phyloP scores from a whole-genome alignment of 2,329 filamentous ascomycete species.

The Colletotrichum musae region DNA sequence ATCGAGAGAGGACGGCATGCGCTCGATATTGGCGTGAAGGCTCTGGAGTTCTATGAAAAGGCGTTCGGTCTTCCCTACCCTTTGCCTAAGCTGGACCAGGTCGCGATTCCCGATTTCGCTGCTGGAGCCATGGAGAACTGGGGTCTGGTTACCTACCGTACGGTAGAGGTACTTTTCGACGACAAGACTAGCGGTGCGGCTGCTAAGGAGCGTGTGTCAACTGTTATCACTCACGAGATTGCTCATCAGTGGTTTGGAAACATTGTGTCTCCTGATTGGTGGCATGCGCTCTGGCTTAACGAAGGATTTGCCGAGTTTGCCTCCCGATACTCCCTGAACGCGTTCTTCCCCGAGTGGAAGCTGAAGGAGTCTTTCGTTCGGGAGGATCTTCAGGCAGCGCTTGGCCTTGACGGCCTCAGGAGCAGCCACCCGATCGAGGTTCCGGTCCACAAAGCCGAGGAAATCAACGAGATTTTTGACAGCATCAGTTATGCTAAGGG shows the following conservation, averaged over 20 bases:
- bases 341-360: conserved; percentile 98
- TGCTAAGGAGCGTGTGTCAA: conserved; percentile 92
- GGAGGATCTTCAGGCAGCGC: conserved; percentile 89
- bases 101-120: conserved; percentile 95
- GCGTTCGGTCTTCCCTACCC: conserved; percentile 91
- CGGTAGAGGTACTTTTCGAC: conserved; percentile 91
- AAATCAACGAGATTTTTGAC: conserved; percentile 99
- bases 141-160: conserved; percentile 95
- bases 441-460: conserved; percentile 92
- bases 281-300: conserved; percentile 97
- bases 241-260: conserved; percentile 99
- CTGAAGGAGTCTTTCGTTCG: conserved; percentile 97
- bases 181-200: conserved; percentile 92
- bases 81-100: conserved; percentile 95
- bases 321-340: conserved; percentile 82
- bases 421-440: conserved; percentile 98
- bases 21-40: conserved; percentile 88
- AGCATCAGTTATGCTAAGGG: conserved; percentile 98
- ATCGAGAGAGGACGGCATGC: conserved; percentile 95
- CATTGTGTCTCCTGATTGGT: conserved; percentile 98
- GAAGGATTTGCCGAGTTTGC: conserved; percentile 81
- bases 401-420: conserved; percentile 89
- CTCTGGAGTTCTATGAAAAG: conserved; percentile 94
- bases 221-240: conserved; percentile 96
- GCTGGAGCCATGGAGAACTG: conserved; percentile 95